These are phyloP conservation scores for Moniliophthora roreri DNA, from an alignment of 1,284 basidiomycete species.

Conservation along the genomic window DNA sequence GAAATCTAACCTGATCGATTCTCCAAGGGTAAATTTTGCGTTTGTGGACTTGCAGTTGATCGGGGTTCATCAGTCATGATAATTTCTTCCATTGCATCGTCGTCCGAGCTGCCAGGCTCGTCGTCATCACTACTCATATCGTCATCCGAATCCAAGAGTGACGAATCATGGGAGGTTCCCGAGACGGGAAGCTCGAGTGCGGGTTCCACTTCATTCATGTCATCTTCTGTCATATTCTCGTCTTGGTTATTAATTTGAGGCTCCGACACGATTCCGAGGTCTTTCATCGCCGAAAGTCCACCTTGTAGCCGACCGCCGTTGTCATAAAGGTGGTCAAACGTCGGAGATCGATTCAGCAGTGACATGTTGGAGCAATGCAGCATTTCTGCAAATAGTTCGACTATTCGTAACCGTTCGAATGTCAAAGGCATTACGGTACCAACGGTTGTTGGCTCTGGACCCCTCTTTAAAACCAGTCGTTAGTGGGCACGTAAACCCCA, in stretches of 20 bases:
- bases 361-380: slow-evolving; percentile 99
- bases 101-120: slow-evolving; percentile 65
- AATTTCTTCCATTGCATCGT: slow-evolving; percentile 79
- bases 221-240: slow-evolving; percentile 12
- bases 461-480: slow-evolving; percentile 42
- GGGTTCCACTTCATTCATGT: slow-evolving; percentile 55
- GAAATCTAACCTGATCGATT: not conserved
- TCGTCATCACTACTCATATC: slow-evolving; percentile 65
- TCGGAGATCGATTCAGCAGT: slow-evolving; percentile 80
- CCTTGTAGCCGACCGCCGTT: slow-evolving; percentile 78
- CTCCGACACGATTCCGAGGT: slow-evolving; percentile 43
- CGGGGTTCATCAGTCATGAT: slow-evolving; percentile 60
- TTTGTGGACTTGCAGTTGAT: not conserved
- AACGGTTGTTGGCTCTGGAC: slow-evolving; percentile 69
- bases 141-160: slow-evolving; percentile 70
- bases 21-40: not conserved
- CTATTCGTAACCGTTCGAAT: slow-evolving; percentile 95
- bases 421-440: slow-evolving; percentile 81
- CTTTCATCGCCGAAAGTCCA: slow-evolving; percentile 78
- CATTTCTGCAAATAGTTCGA: slow-evolving; percentile 96
- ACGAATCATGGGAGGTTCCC: slow-evolving; percentile 52
- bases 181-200: slow-evolving; percentile 75
- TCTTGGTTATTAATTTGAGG: slow-evolving; percentile 3
- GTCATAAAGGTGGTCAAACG: slow-evolving; percentile 76
- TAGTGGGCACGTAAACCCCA: not conserved